phyloP scores from a whole-genome alignment of 148 eudicot genomes.

The Spergularia marina region DNA sequence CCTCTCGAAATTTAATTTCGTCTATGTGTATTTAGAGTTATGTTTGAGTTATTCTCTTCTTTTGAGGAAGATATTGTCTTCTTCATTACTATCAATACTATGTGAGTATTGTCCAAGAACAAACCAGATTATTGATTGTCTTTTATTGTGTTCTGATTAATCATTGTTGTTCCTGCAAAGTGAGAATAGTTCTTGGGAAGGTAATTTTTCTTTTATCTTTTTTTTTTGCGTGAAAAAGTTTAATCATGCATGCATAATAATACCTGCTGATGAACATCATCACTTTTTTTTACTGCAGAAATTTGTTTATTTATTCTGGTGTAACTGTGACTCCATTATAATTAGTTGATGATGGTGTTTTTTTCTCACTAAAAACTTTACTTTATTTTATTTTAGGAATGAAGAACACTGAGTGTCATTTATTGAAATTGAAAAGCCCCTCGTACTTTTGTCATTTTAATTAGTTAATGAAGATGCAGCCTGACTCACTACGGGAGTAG shows the following conservation, averaged over 20 bases:
- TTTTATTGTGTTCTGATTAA: slow-evolving; percentile 8
- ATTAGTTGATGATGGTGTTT: slow-evolving; percentile 18
- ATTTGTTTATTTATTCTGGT: slow-evolving; percentile 13
- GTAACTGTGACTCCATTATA: slow-evolving; percentile 20
- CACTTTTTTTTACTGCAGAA: slow-evolving; percentile 9
- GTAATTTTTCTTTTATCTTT: neutral
- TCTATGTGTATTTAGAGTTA: neutral
- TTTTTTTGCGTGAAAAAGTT: neutral
- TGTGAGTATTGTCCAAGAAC: neutral
- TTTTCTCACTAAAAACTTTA: neutral
- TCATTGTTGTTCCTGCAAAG: slow-evolving; percentile 8
- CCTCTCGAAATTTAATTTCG: too few relatives aligned
- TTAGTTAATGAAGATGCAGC: slow-evolving; percentile 12
- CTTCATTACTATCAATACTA: neutral
- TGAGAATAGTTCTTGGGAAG: slow-evolving; percentile 13
- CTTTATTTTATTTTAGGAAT: neutral
- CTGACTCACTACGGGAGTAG: neutral
- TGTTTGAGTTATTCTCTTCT: slow-evolving; percentile 8
- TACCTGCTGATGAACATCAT: slow-evolving; percentile 2
- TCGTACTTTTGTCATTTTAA: slow-evolving; percentile 13
- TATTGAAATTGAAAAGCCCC: slow-evolving; percentile 24
- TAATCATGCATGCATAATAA: slow-evolving; percentile 11
- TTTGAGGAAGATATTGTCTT: slow-evolving; percentile 17
- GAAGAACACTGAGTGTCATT: slow-evolving; percentile 13
- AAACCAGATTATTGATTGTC: neutral